Base-by-base conservation (phyloP, 495 filamentous ascomycete genomes). In the Aspergillus baeticus region DNA sequence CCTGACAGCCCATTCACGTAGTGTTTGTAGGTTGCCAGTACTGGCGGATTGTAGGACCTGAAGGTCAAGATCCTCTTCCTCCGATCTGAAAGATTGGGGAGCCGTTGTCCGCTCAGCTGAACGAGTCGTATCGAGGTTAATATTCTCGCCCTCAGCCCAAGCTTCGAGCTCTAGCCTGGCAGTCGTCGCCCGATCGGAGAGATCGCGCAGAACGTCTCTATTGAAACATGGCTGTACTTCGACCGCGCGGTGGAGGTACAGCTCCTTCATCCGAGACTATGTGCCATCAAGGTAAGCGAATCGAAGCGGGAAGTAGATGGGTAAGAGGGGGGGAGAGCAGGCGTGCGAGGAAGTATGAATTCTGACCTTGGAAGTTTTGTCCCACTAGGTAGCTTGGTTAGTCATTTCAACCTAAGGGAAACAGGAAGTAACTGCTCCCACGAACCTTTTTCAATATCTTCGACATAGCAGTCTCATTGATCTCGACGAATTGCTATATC, bases 201-300 rank as follows among this genome's bases (percentile, higher is more conserved):
- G 81, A 58, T 96, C 92, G 65, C 92, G 95, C 62, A 98, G 94
- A 58, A 98, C 89, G 57, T 96, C 87, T 35, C 92, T 83, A 71
- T 98, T 98, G 80, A 98, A 98, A 69, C 93, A 96, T 2, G 94
- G 95, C 65, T 97, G 94, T 44, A 97, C 92, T 72, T 98, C 94
- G 47, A 98, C 93, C 10, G 95, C 94, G 15, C 94, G 84, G 10
- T 94, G 92, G 31, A 98, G 86, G 66, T 97, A 98, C 20, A 98
- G 79, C 73, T 98, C 95, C 68, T 98, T 98, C 59, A 92, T 96
- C 65, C 92, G 91, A 51, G 94, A 98, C 82, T 88, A 65, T 43
- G 47, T 34, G 20, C 23, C 14, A 37, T 15, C 15, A 47, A 29
- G n/a, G 50, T 69, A 61, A 70, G 22, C 44, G 15, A 11, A 21